Conservation (phyloP, 495 filamentous ascomycete species). For the Viridothelium virens region DNA sequence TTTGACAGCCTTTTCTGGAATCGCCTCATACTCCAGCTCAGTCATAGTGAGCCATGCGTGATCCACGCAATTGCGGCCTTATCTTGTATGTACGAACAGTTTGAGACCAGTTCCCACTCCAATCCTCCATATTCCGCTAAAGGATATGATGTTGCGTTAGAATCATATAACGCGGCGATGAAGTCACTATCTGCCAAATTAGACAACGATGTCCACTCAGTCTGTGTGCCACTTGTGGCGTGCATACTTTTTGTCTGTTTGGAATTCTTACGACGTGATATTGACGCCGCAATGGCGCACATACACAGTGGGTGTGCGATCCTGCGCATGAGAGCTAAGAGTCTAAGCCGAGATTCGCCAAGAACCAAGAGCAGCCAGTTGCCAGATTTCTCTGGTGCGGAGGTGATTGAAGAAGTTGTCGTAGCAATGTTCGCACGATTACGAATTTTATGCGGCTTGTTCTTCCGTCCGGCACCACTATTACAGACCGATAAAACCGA, state of each 20-base stretch:
- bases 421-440: background rate
- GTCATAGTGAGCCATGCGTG: background rate
- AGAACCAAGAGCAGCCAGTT: background rate
- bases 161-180: background rate
- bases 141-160: background rate
- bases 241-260: background rate
- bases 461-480: background rate
- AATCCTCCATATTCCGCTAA: background rate
- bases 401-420: background rate
- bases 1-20: constrained; percentile 24
- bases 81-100: background rate
- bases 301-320: background rate
- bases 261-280: background rate
- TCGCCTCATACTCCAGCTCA: constrained; percentile 19
- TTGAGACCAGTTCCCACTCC: background rate
- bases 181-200: background rate
- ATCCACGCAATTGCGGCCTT: background rate
- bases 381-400: background rate
- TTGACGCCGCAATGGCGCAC: background rate
- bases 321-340: background rate
- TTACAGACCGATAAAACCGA: background rate
- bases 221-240: background rate
- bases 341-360: background rate
- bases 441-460: background rate
- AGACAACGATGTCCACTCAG: background rate